Evolutionary conservation across 495 filamentous ascomycete genomes (phyloP), one percentile per base, ranked within the genome.

Genomic region (Xylaria telfairii): DNA sequence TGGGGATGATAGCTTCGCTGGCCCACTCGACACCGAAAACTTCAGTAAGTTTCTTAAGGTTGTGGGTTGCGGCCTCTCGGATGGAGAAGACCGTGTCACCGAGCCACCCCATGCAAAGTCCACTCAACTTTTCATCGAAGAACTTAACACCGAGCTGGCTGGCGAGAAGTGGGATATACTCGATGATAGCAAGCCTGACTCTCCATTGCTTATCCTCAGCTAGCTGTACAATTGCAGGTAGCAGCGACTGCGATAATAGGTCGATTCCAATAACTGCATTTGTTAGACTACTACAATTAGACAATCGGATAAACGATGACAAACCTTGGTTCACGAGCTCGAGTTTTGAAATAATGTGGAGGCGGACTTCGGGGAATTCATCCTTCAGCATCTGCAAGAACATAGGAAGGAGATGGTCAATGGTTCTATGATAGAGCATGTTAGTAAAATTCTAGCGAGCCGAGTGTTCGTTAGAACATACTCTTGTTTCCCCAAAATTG

Each of bases 141-240:
- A 99, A 99, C 76, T 96, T 90, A 66, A 98, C 96, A 51, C 96
- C 96, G 19, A 99, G 87, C 78, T 99, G 96, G 75, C 93, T 94
- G 56, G 96, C 96, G 47, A 99, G 91, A 56, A 99, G 87, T 30
- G 96, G 96, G 77, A 99, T 98, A 82, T 99, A 98, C 87, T 98
- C 95, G 78, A 99, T 99, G 76, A 99, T 99, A 59, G 96, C 96
- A 64, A 99, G 87, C 64, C 96, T 92, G 70, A 99, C 96, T 76
- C 96, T 92, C 96, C 96, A 99, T 86, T 99, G 95, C 87, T 99
- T 99, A 81, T 99, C 96, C 81, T 98, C 96, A 67, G 96, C 96
- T 71, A 99, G 87, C 76, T 98, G 94, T 49, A 98, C 94, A 75
- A 99, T 99, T n/a, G 96, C 96, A 5, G 96, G 96, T 42, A 99